Percentiles rank a stretch among this genome's conserved stretches.
phyloP scores from a whole-genome alignment of 352 stramenopile genomes.

The Phytophthora ramorum region DNA sequence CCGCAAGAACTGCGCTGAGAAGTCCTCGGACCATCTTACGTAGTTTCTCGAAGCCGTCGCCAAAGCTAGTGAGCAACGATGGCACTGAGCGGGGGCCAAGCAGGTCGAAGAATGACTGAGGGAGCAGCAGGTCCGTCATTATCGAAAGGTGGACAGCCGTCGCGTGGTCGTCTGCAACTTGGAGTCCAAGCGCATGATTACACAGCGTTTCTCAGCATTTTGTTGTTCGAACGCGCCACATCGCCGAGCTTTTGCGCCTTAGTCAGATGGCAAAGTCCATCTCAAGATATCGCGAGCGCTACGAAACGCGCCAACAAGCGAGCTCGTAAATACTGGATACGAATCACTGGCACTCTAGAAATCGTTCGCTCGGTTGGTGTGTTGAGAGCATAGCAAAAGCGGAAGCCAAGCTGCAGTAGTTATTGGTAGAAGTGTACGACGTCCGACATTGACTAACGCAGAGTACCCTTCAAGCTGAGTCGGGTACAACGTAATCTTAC shows the following conservation, averaged over 20 bases:
- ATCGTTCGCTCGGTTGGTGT: no score
- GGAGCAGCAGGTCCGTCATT: not conserved
- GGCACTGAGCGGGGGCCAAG: not conserved
- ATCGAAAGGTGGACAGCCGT: not conserved
- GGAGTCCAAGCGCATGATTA: constrained; percentile 1
- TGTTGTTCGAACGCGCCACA: constrained; percentile 11
- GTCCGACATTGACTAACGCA: no score
- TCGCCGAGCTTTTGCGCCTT: constrained; percentile 9
- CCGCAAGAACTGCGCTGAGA: not conserved
- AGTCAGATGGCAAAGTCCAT: constrained; percentile 6
- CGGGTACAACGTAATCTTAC: no score
- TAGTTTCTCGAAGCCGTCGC: not conserved
- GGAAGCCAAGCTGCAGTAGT: no score
- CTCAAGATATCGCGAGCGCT: not conserved
- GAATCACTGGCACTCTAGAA: not conserved
- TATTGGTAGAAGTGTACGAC: no score
- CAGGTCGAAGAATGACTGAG: constrained; percentile 9
- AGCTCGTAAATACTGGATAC: not conserved
- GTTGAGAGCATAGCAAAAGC: no score
- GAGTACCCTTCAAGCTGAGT: no score
- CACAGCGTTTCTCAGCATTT: constrained; percentile 23
- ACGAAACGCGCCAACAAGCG: not conserved
- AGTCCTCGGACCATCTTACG: constrained; percentile 4
- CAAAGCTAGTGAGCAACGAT: not conserved
- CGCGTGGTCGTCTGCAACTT: no score